These are phyloP conservation scores for Bipolaris bicolor DNA, from an alignment of 2,329 filamentous ascomycete genomes.

Conservation along the genomic window DNA sequence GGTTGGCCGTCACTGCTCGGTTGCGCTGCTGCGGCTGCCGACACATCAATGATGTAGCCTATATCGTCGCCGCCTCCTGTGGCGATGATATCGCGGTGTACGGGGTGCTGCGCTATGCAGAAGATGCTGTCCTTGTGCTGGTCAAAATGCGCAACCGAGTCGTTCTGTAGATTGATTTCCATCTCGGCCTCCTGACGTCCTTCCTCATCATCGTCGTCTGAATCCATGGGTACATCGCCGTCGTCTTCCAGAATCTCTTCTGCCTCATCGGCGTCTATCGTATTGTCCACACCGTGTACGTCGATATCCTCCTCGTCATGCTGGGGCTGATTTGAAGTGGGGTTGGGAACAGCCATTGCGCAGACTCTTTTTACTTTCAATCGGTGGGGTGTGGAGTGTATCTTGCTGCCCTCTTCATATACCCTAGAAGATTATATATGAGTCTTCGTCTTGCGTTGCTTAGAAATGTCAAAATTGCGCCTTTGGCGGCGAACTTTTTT, in stretches of 20 bases:
- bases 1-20: slow-evolving; percentile 62
- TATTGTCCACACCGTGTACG: slow-evolving; percentile 70
- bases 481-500: slow-evolving; percentile 42
- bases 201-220: slow-evolving; percentile 64
- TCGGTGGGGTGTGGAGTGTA: not conserved
- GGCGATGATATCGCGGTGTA: slow-evolving; percentile 76
- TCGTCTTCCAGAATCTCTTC: slow-evolving; percentile 74
- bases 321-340: slow-evolving; percentile 30
- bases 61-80: slow-evolving; percentile 88
- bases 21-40: slow-evolving; percentile 67
- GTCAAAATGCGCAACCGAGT: slow-evolving; percentile 93
- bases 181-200: slow-evolving; percentile 61
- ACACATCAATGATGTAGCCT: slow-evolving; percentile 84
- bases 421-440: slow-evolving; percentile 18
- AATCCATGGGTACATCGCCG: slow-evolving; percentile 81
- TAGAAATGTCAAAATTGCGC: slow-evolving; percentile 40
- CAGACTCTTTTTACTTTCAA: not conserved
- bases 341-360: slow-evolving; percentile 35
- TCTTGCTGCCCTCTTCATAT: not conserved
- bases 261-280: slow-evolving; percentile 78
- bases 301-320: slow-evolving; percentile 40
- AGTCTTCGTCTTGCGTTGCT: slow-evolving; percentile 27
- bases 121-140: slow-evolving; percentile 89
- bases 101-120: slow-evolving; percentile 90
- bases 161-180: slow-evolving; percentile 85